Evolutionary conservation across 345 rosid genomes (phyloP).

Genomic region (Rubroshorea leprosula): DNA sequence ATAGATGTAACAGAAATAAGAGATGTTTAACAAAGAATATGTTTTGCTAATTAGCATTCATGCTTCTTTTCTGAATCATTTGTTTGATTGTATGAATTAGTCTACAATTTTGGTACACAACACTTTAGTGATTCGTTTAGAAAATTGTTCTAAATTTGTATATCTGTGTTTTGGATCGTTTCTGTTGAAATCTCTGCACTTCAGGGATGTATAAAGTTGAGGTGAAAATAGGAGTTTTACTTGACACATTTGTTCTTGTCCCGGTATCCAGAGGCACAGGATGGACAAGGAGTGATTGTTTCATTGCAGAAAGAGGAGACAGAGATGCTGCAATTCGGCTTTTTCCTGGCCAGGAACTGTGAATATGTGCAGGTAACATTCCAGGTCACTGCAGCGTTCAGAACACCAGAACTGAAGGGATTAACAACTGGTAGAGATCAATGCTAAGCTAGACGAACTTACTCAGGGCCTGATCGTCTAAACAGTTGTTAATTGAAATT

Average conservation of each 20-base stretch:
- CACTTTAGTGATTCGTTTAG: neutral
- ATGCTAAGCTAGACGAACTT: too few species aligned
- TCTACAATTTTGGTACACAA: constrained; percentile 5
- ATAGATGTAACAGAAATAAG: too few species aligned
- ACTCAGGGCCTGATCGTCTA: too few species aligned
- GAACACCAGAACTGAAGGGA: neutral
- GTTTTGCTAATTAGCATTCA: neutral
- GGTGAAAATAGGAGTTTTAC: too few species aligned
- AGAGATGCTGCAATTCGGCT: constrained; percentile 82
- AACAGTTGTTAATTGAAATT: too few species aligned
- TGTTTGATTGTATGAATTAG: neutral
- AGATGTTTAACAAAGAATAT: neutral
- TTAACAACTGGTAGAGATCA: too few species aligned
- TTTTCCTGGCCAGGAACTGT: constrained; percentile 67
- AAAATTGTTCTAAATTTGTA: constrained; percentile 7
- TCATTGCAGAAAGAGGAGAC: constrained; percentile 87
- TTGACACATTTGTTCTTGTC: constrained; percentile 60
- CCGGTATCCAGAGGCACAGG: constrained; percentile 86
- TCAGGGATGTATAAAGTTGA: too few species aligned
- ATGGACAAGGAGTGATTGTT: constrained; percentile 72
- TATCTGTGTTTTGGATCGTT: neutral
- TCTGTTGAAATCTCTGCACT: neutral
- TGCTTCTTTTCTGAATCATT: neutral
- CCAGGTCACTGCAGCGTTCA: constrained; percentile 68
- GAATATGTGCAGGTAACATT: constrained; percentile 91